A percentile compares a stretch with the other conserved stretches of the same genome.
Conservation (phyloP, 345 rosid species). For the Pugionium cornutum region DNA sequence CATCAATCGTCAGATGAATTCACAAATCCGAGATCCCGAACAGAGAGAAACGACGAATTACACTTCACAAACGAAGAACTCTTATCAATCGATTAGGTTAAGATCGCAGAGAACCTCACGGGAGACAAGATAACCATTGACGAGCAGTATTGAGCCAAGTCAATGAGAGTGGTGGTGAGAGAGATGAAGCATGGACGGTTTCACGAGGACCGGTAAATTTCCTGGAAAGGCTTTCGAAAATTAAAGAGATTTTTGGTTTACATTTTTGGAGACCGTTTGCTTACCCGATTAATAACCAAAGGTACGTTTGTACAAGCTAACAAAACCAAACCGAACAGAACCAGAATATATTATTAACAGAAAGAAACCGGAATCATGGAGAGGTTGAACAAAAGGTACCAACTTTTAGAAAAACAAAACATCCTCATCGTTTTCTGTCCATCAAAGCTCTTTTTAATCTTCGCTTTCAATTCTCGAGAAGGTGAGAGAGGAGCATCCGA, state of each 20-base stretch:
- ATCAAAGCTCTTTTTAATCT: slow-evolving; percentile 17
- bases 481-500: slow-evolving; percentile 17
- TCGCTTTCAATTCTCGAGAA: slow-evolving; percentile 19
- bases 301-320: background rate
- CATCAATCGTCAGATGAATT: background rate
- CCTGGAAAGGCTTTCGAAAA: background rate
- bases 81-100: background rate
- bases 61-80: background rate
- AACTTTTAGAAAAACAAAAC: slow-evolving; percentile 25
- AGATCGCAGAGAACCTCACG: slow-evolving; percentile 3
- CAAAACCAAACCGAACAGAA: slow-evolving; percentile 4
- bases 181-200: slow-evolving; percentile 12
- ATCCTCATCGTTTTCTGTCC: slow-evolving; percentile 33
- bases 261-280: background rate
- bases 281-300: slow-evolving; percentile 8
- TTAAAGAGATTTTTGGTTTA: background rate
- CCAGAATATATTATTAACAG: background rate
- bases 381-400: slow-evolving; percentile 2
- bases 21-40: background rate
- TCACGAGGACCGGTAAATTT: slow-evolving; percentile 21
- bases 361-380: slow-evolving; percentile 3
- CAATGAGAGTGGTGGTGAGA: slow-evolving; percentile 28
- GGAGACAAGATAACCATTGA: slow-evolving; percentile 20
- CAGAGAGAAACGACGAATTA: background rate
- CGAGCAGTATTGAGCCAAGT: slow-evolving; percentile 16